These are phyloP conservation scores for Penicillium canescens DNA, from an alignment of 495 filamentous ascomycete genomes.

Conservation along the genomic window DNA sequence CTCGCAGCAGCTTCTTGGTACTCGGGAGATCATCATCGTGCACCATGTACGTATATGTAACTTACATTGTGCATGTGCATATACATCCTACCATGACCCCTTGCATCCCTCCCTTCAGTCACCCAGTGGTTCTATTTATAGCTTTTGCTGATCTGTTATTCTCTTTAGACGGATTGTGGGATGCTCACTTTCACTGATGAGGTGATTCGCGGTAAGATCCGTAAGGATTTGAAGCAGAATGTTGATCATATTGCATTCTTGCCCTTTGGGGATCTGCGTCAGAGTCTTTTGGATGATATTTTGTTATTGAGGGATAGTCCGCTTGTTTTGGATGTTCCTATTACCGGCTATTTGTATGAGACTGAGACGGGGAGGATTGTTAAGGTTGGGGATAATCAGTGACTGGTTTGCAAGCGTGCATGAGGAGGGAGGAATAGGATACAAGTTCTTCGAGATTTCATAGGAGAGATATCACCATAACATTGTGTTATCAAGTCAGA, in stretches of 20 bases:
- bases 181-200: constrained; percentile 79
- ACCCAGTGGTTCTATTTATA: neutral
- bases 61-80: too few relatives aligned
- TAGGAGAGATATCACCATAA: too few relatives aligned
- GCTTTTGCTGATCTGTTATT: too few relatives aligned
- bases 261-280: constrained; percentile 63
- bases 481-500: neutral
- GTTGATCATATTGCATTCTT: constrained; percentile 56
- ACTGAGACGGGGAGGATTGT: constrained; percentile 73
- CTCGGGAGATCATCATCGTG: constrained; percentile 70
- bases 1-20: constrained; percentile 80
- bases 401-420: neutral
- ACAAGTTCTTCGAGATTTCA: neutral
- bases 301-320: constrained; percentile 57
- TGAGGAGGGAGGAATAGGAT: neutral
- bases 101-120: too few relatives aligned
- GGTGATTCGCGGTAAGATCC: constrained; percentile 57
- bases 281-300: constrained; percentile 68
- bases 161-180: constrained; percentile 60
- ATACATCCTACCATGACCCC: too few relatives aligned
- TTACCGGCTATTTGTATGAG: constrained; percentile 81
- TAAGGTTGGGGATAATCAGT: constrained; percentile 38
- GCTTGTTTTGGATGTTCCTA: constrained; percentile 56
- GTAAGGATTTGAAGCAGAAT: constrained; percentile 56
- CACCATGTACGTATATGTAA: constrained; percentile 56